These are phyloP conservation scores for Solanum okadae DNA, from an alignment of 257 asterid genomes.

Conservation along the genomic window DNA sequence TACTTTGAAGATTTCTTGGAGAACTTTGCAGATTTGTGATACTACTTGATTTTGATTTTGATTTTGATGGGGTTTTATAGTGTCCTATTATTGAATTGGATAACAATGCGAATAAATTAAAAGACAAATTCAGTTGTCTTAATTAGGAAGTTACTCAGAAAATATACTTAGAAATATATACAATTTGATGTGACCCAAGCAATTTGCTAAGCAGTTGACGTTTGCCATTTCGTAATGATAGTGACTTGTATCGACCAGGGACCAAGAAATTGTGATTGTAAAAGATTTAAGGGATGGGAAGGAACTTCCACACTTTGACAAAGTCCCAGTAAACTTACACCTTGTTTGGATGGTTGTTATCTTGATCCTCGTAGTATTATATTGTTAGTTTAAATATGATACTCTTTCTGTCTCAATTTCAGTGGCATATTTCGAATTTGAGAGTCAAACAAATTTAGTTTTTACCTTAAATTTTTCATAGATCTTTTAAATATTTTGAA, in stretches of 20 bases:
- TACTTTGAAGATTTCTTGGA: neutral
- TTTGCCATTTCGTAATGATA: neutral
- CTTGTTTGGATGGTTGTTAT: neutral
- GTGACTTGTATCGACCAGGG: neutral
- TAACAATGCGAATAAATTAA: neutral
- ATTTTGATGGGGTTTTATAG: neutral
- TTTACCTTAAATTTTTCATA: too few relatives aligned
- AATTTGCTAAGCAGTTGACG: neutral
- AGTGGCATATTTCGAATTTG: too few relatives aligned
- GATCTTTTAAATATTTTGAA: too few relatives aligned
- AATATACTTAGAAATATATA: neutral
- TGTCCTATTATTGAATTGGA: neutral
- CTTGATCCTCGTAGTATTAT: too few relatives aligned
- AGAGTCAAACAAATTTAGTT: too few relatives aligned
- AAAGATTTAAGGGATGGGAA: neutral
- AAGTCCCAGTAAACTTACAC: neutral
- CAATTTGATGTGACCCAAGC: neutral
- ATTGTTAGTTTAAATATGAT: too few relatives aligned
- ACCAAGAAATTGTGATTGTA: neutral
- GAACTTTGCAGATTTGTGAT: neutral
- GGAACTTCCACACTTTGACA: neutral
- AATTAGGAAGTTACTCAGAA: neutral
- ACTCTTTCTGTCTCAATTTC: too few relatives aligned
- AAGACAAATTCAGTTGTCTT: neutral
- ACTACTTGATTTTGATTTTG: neutral